These are phyloP conservation scores for Ogataea ramenticola DNA, from an alignment of 805 yeast genomes.

Conservation along the genomic window DNA sequence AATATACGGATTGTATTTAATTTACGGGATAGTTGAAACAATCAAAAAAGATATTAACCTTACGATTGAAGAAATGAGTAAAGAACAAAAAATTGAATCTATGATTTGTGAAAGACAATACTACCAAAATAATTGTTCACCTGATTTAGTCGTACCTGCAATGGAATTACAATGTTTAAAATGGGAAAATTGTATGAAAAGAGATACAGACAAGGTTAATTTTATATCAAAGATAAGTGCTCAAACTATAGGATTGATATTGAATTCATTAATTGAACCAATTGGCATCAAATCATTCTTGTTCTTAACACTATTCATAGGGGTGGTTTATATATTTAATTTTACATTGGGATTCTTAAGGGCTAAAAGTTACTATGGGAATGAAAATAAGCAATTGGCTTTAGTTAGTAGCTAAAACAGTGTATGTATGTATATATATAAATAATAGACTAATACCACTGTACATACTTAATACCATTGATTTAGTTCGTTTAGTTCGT, in stretches of 20 bases:
- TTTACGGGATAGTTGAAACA: constrained; percentile 37
- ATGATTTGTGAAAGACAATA: constrained; percentile 46
- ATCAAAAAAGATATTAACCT: constrained; percentile 47
- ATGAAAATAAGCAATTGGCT: too few relatives aligned
- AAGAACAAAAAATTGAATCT: constrained; percentile 42
- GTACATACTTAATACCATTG: too few relatives aligned
- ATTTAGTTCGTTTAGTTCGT: too few relatives aligned
- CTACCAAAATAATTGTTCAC: constrained; percentile 49
- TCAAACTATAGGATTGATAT: constrained; percentile 51
- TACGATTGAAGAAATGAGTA: constrained; percentile 42
- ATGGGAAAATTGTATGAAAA: constrained; percentile 64
- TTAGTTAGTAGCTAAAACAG: too few relatives aligned
- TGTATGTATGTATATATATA: too few relatives aligned
- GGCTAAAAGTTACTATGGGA: constrained; percentile 44
- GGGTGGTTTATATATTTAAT: constrained; percentile 50
- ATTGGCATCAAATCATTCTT: constrained; percentile 53
- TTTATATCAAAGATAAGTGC: constrained; percentile 56
- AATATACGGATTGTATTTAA: constrained; percentile 35
- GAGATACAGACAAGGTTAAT: constrained; percentile 39
- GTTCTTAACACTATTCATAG: constrained; percentile 27
- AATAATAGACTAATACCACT: too few relatives aligned
- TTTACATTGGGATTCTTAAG: constrained; percentile 61
- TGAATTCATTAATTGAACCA: constrained; percentile 62
- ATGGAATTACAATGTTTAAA: constrained; percentile 46
- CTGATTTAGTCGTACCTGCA: constrained; percentile 50